phyloP scores from a whole-genome alignment of 225 moss, liverwort and hornwort species.

The Thuidium tamariscinum region DNA sequence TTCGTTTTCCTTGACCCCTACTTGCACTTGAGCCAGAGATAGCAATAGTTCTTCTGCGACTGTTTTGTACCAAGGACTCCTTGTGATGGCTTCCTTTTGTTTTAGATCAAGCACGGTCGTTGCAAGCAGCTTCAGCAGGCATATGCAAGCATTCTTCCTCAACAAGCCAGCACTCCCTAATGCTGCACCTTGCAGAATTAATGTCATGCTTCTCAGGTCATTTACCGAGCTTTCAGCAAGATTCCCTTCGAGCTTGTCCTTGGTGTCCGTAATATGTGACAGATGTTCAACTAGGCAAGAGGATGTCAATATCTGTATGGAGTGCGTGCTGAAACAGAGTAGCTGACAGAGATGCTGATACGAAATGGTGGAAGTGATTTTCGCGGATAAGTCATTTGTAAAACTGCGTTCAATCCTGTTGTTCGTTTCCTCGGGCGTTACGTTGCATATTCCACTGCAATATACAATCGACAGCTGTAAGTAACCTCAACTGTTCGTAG shows the following conservation, averaged over 20 bases:
- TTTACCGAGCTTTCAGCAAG: constrained; percentile 15
- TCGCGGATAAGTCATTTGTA: background rate
- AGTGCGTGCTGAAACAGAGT: constrained; percentile 40
- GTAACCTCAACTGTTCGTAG: background rate
- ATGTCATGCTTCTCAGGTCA: constrained; percentile 24
- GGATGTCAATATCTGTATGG: constrained; percentile 43
- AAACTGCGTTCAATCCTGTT: background rate
- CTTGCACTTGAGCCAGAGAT: constrained; percentile 10
- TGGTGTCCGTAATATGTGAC: constrained; percentile 12
- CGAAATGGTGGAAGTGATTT: constrained; percentile 19
- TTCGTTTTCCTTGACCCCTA: background rate
- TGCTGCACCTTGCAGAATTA: constrained; percentile 59
- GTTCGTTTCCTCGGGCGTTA: background rate
- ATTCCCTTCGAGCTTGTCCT: background rate
- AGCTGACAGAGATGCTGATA: constrained; percentile 55
- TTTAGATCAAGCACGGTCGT: constrained; percentile 18
- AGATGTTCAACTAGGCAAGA: constrained; percentile 56
- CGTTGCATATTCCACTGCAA: constrained; percentile 3
- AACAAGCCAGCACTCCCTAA: constrained; percentile 26
- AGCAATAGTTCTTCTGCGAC: constrained; percentile 44
- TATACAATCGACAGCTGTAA: background rate
- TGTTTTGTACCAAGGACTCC: constrained; percentile 56
- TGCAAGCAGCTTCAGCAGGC: constrained; percentile 42
- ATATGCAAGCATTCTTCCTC: constrained; percentile 34
- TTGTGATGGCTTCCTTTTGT: constrained; percentile 34